Evolutionary conservation across 148 eudicot species (phyloP).

Genomic region (Rhododendron ovatum): DNA sequence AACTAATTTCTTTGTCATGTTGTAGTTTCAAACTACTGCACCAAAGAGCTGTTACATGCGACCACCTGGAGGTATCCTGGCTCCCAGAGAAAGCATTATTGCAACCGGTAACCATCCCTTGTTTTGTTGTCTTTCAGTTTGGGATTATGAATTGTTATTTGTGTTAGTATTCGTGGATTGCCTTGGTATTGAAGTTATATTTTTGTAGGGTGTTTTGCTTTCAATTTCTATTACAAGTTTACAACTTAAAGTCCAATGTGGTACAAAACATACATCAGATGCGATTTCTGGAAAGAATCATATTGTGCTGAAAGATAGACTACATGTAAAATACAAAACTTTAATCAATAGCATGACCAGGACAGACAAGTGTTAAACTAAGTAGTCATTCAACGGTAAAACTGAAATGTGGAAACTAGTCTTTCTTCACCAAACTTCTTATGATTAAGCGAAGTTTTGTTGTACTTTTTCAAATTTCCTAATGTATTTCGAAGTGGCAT

Average conservation of each 20-base stretch:
- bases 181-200: background rate
- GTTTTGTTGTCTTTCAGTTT: background rate
- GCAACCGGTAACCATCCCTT: conserved; percentile 44
- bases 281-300: background rate
- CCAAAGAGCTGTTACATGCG: conserved; percentile 92
- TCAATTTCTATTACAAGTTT: background rate
- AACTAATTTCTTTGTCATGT: conserved; percentile 4
- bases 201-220: background rate
- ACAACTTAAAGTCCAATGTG: background rate
- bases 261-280: background rate
- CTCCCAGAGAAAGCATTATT: conserved; percentile 70
- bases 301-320: background rate
- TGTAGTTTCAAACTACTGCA: conserved; percentile 80
- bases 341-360: background rate
- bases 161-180: background rate
- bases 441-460: background rate
- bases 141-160: background rate
- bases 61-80: conserved; percentile 83
- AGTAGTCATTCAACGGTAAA: background rate
- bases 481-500: background rate
- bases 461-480: background rate
- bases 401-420: background rate
- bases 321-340: background rate
- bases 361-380: background rate
- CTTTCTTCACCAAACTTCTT: background rate